Evolutionary conservation across 306 rosid species (phyloP).

Genomic region (Trifolium dubium): DNA sequence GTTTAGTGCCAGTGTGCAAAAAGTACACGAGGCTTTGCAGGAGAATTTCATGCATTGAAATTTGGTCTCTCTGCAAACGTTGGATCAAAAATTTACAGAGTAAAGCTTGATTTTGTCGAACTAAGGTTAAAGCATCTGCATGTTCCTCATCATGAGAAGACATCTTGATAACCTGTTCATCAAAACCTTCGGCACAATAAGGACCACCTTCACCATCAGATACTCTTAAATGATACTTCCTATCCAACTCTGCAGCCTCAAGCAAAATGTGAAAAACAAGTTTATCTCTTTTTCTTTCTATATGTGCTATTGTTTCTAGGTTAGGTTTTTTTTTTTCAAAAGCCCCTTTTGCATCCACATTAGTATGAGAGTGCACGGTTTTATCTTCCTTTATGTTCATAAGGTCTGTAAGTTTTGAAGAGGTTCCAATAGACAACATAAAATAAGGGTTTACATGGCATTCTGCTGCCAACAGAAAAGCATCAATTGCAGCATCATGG

Average conservation of each 20-base stretch:
- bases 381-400: conserved; percentile 46
- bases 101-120: conserved; percentile 89
- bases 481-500: conserved; percentile 93
- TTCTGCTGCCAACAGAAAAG: conserved; percentile 91
- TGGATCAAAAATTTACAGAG: conserved; percentile 71
- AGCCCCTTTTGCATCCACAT: conserved; percentile 45
- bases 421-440: conserved; percentile 62
- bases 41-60: conserved; percentile 91
- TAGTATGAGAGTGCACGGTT: conserved; percentile 47
- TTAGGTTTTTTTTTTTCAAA: conserved; percentile 58
- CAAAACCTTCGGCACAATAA: conserved; percentile 56
- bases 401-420: conserved; percentile 53
- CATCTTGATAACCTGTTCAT: conserved; percentile 67
- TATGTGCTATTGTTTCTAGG: conserved; percentile 62
- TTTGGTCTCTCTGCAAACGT: conserved; percentile 63
- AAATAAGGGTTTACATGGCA: conserved; percentile 92
- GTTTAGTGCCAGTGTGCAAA: conserved; percentile 83
- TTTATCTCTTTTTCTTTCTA: conserved; percentile 82
- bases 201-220: conserved; percentile 55
- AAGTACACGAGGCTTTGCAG: conserved; percentile 80
- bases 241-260: conserved; percentile 90
- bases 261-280: conserved; percentile 76
- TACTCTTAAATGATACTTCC: conserved; percentile 56
- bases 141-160: conserved; percentile 63
- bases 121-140: conserved; percentile 88